Base-by-base conservation (phyloP, 371 early-diverging fungal species). In the Mucor sp. region DNA sequence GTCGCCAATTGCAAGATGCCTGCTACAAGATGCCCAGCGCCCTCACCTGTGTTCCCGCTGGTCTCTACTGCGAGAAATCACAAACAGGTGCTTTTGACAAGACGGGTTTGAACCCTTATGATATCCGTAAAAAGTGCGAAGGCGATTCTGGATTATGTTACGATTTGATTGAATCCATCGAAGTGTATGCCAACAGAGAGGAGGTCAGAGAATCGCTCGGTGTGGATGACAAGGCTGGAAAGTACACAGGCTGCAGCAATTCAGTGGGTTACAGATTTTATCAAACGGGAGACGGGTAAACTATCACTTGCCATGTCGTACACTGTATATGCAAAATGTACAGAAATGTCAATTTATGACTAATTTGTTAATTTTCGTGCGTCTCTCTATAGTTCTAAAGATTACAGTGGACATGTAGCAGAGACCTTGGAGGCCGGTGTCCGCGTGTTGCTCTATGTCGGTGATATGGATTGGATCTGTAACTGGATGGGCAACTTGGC, bases 401-500 rank as follows among this genome's bases (percentile, higher is more conserved):
- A 67, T 21, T 68, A 60, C 12, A 56, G 57, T 2, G 8, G 30
- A 14, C 55, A 64, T 21, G 72, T 72, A 50, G 93, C 92, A 56
- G 87, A 86, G 60, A 68, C 68, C 1, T 28, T 70, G 9, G 70
- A 70, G 41, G 56, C 70, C 12, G 95, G 95, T 35, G 83, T 96
- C 65, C 85, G 89, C 41, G 87, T 97, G 14, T 74, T 98, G 55
- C 75, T 98, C 23, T 98, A 96, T 72, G 93, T 72, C 21, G 74
- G 74, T 23, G 74, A 73, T 25, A 73, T 73, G 74, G 74, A 73
- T 15, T 73, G 64, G 66, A 66, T 69, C 12, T 69, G 74, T 69
- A 73, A 73, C 44, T 73, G 73, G 72, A 85, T 91, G 60, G 95
- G 95, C 55, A 95, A 94, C 88, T 90, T 93, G 82, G 94, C 91